Percentiles rank a stretch among this genome's conserved stretches.
Evolutionary conservation across 257 asterid genomes (phyloP).

Genomic region (Ocimum tenuiflorum): DNA sequence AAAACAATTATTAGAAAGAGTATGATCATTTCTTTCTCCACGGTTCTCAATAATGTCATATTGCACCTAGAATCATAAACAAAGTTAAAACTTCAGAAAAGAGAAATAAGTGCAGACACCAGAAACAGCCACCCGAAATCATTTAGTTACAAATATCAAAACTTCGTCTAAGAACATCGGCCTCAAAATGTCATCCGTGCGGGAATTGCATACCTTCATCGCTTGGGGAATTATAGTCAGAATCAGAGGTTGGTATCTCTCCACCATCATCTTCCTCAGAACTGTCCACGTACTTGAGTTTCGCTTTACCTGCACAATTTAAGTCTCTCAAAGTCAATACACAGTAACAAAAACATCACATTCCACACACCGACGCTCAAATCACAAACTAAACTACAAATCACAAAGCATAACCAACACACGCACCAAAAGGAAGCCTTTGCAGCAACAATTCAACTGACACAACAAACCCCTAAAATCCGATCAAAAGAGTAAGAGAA

Average conservation of each 20-base stretch:
- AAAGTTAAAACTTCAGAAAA: neutral
- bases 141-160: constrained; percentile 2
- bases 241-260: constrained; percentile 18
- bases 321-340: neutral
- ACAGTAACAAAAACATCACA: neutral
- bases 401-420: neutral
- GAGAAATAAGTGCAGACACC: neutral
- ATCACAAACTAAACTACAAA: neutral
- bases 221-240: constrained; percentile 18
- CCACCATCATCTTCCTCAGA: constrained; percentile 27
- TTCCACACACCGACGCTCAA: neutral
- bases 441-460: neutral
- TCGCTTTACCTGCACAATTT: constrained; percentile 29
- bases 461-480: neutral
- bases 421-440: neutral
- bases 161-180: neutral
- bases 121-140: neutral
- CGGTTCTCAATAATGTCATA: neutral
- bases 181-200: neutral
- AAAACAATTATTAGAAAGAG: neutral
- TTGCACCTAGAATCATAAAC: neutral
- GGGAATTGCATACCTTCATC: constrained; percentile 23
- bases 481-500: neutral
- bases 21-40: neutral
- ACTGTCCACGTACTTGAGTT: constrained; percentile 24